Evolutionary conservation across 306 rosid genomes (phyloP).

Genomic region (Ceratonia siliqua): DNA sequence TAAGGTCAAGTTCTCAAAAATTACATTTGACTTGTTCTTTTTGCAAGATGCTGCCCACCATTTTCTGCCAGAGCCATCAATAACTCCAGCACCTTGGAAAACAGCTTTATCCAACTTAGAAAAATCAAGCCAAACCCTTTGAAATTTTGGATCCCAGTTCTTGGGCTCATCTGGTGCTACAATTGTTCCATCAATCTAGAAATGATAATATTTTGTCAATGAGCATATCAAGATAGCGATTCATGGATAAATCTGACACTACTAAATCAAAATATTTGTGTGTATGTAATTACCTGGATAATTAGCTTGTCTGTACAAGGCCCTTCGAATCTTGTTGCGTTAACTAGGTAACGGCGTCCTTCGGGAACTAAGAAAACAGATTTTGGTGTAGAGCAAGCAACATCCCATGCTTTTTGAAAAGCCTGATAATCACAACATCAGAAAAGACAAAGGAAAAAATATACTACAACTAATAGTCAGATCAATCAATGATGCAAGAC

Average conservation of each 20-base stretch:
- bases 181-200: slow-evolving; percentile 87
- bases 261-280: not conserved
- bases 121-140: slow-evolving; percentile 78
- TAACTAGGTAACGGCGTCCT: slow-evolving; percentile 72
- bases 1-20: not conserved
- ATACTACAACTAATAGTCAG: not conserved
- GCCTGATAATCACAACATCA: slow-evolving; percentile 59
- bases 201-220: slow-evolving; percentile 22
- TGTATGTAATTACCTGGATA: slow-evolving; percentile 59
- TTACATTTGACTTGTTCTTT: slow-evolving; percentile 86
- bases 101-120: slow-evolving; percentile 55
- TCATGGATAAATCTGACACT: slow-evolving; percentile 1
- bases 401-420: slow-evolving; percentile 77
- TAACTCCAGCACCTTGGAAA: slow-evolving; percentile 87
- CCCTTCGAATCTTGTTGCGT: slow-evolving; percentile 80
- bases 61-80: slow-evolving; percentile 96
- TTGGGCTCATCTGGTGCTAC: slow-evolving; percentile 89
- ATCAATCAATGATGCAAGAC: slow-evolving; percentile 2
- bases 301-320: slow-evolving; percentile 71
- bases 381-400: slow-evolving; percentile 73
- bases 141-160: slow-evolving; percentile 73
- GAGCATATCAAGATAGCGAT: not conserved
- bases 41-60: slow-evolving; percentile 99
- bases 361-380: slow-evolving; percentile 82
- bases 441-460: slow-evolving; percentile 34